Percentiles rank a stretch among this genome's conserved stretches.
phyloP scores from a whole-genome alignment of 495 filamentous ascomycete species.

The Neurospora sp. region DNA sequence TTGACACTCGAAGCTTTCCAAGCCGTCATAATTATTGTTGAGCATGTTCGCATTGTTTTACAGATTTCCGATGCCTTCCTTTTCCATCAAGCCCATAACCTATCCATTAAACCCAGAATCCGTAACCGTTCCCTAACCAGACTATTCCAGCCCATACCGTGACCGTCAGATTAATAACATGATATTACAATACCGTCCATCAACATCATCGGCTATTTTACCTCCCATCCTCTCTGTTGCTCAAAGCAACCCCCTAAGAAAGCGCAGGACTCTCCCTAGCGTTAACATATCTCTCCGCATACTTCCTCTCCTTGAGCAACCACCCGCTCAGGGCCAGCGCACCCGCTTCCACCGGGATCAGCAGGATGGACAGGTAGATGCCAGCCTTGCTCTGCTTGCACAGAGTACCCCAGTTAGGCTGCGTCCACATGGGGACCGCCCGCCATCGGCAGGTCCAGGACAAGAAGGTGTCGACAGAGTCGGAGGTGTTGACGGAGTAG shows the following conservation, averaged over 20 bases:
- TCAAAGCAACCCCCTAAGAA: neutral
- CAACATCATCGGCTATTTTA: neutral
- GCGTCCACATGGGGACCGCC: slow-evolving; percentile 30
- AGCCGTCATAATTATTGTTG: neutral
- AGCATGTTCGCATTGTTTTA: neutral
- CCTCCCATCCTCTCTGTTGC: neutral
- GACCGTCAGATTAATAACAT: neutral
- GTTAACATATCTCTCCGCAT: slow-evolving; percentile 14
- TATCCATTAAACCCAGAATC: neutral
- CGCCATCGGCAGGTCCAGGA: slow-evolving; percentile 49
- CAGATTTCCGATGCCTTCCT: neutral
- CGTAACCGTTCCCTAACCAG: neutral
- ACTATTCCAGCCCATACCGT: neutral
- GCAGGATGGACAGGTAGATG: slow-evolving; percentile 39
- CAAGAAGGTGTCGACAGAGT: slow-evolving; percentile 34
- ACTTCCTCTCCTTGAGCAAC: slow-evolving; percentile 28
- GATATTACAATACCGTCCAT: neutral
- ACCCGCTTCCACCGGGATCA: slow-evolving; percentile 41
- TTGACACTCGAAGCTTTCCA: neutral
- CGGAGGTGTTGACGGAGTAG: slow-evolving; percentile 43
- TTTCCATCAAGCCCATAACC: neutral
- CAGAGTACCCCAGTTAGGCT: slow-evolving; percentile 39
- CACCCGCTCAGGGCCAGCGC: slow-evolving; percentile 31
- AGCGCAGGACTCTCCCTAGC: slow-evolving; percentile 17
- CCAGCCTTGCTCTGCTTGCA: slow-evolving; percentile 41